These are phyloP conservation scores for Epithemia pelagica DNA, from an alignment of 108 stramenopile genomes.

Conservation along the genomic window DNA sequence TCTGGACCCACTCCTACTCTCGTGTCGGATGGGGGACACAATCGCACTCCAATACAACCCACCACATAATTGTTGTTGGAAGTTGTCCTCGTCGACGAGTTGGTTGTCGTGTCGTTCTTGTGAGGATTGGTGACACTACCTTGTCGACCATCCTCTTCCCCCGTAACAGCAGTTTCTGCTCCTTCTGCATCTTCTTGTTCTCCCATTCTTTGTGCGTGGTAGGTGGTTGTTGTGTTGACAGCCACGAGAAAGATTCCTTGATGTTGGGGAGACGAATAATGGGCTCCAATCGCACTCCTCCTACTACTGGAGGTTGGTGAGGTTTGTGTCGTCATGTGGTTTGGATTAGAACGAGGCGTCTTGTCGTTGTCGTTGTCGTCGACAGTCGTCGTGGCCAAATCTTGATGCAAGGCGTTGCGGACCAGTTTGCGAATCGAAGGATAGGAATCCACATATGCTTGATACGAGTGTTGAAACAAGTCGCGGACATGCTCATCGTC, in stretches of 20 bases:
- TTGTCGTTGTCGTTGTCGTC: too few relatives aligned
- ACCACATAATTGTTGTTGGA: background rate
- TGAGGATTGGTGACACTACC: too few relatives aligned
- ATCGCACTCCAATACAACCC: background rate
- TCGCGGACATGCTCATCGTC: slow-evolving; percentile 39
- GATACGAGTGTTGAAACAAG: slow-evolving; percentile 43
- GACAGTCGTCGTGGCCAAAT: slow-evolving; percentile 37
- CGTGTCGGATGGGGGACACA: slow-evolving; percentile 6
- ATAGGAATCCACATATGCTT: slow-evolving; percentile 34
- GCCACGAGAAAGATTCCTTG: slow-evolving; percentile 24
- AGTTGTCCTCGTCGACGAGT: too few relatives aligned
- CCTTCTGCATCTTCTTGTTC: too few relatives aligned
- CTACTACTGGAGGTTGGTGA: too few relatives aligned
- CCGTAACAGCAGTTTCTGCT: background rate
- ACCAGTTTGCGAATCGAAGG: slow-evolving; percentile 69
- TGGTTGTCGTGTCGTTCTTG: background rate
- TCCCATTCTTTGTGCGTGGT: too few relatives aligned
- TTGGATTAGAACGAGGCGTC: too few relatives aligned
- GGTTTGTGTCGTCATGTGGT: too few relatives aligned
- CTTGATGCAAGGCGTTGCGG: slow-evolving; percentile 46
- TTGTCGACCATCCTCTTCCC: background rate
- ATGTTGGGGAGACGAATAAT: background rate
- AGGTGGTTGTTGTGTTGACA: too few relatives aligned
- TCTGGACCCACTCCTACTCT: too few relatives aligned
- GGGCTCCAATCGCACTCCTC: slow-evolving; percentile 3